Evolutionary conservation across 202 grass and related monocot genomes (phyloP).

Genomic region (Digitaria exilis): DNA sequence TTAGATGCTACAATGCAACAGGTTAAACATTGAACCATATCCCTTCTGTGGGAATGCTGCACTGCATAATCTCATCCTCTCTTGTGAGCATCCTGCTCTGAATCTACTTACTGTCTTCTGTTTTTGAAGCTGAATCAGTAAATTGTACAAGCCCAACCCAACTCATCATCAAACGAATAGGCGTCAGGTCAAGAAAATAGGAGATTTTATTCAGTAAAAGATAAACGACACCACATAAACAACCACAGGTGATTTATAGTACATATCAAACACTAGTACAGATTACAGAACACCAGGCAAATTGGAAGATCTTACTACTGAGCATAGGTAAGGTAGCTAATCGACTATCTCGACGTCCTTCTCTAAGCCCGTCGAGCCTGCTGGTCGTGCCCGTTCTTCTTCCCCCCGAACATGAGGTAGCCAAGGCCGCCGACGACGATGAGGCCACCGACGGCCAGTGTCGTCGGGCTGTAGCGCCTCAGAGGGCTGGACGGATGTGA

Average conservation of each 20-base stretch:
- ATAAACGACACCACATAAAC: not conserved
- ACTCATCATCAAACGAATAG: not conserved
- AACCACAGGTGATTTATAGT: not conserved
- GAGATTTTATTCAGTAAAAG: not conserved
- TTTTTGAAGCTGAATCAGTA: not conserved
- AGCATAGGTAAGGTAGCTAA: not conserved
- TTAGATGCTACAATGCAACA: not conserved
- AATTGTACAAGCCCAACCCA: not conserved
- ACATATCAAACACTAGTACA: not conserved
- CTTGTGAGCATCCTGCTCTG: not conserved
- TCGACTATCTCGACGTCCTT: not conserved
- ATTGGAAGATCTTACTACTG: not conserved
- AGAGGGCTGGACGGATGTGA: slow-evolving; percentile 12
- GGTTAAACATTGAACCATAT: not conserved
- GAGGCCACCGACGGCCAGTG: slow-evolving; percentile 57
- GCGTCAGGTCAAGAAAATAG: not conserved
- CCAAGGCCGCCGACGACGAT: slow-evolving; percentile 51
- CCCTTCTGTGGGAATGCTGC: not conserved
- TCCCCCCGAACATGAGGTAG: slow-evolving; percentile 63
- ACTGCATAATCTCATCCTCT: not conserved
- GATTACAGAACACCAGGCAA: not conserved
- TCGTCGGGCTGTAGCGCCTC: slow-evolving; percentile 55
- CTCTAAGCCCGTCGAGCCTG: slow-evolving; percentile 35
- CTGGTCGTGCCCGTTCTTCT: slow-evolving; percentile 44
- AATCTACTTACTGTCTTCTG: not conserved